Evolutionary conservation across 441 rosid genomes (phyloP).

Genomic region (Syzygium malaccense): DNA sequence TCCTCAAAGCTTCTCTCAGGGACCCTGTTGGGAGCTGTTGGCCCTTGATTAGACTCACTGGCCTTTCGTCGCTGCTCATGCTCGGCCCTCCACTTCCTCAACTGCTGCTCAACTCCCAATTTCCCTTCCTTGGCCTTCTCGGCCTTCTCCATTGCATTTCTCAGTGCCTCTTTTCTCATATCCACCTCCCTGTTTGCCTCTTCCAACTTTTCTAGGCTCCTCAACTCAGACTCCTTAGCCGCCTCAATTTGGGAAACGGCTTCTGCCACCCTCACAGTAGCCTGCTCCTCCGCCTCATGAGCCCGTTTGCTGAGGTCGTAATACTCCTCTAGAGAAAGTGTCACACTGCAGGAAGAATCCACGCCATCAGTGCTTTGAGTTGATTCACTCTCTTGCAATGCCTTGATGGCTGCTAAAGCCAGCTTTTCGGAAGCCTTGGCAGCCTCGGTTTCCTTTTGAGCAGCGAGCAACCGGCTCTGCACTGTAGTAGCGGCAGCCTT

Average conservation of each 20-base stretch:
- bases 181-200: slow-evolving; percentile 61
- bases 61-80: slow-evolving; percentile 69
- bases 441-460: slow-evolving; percentile 85
- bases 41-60: slow-evolving; percentile 35
- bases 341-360: slow-evolving; percentile 41
- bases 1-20: slow-evolving; percentile 30
- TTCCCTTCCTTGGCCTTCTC: slow-evolving; percentile 88
- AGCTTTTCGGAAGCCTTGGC: slow-evolving; percentile 79
- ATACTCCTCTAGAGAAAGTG: slow-evolving; percentile 82
- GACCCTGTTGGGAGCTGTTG: slow-evolving; percentile 15
- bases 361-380: slow-evolving; percentile 24
- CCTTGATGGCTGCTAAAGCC: slow-evolving; percentile 80
- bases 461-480: slow-evolving; percentile 75
- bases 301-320: slow-evolving; percentile 80
- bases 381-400: slow-evolving; percentile 77
- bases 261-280: slow-evolving; percentile 61
- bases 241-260: slow-evolving; percentile 67
- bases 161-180: slow-evolving; percentile 53
- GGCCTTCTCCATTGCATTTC: slow-evolving; percentile 65
- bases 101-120: slow-evolving; percentile 75
- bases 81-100: slow-evolving; percentile 86
- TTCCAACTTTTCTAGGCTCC: slow-evolving; percentile 53
- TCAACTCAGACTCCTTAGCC: slow-evolving; percentile 65
- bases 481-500: slow-evolving; percentile 70
- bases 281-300: slow-evolving; percentile 78